Percentiles rank a stretch among this genome's conserved stretches.
Conservation (phyloP, 2,329 filamentous ascomycete species). For the Colletotrichum magnum region DNA sequence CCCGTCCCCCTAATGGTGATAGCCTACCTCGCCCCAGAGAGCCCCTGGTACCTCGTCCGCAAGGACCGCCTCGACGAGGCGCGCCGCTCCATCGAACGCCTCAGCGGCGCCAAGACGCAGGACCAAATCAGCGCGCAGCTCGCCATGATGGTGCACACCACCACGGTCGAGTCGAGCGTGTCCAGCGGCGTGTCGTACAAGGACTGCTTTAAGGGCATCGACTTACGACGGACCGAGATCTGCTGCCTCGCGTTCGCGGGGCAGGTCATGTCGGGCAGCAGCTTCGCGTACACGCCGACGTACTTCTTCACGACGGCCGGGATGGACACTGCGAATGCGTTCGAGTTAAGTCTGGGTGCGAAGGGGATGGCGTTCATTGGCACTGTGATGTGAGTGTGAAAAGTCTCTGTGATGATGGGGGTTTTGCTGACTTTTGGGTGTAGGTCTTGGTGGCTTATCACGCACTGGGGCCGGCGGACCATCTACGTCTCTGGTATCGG, state of each 20-base stretch:
- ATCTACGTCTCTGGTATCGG: conserved; percentile 58
- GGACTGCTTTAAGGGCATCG: conserved; percentile 62
- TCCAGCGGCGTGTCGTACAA: conserved; percentile 58
- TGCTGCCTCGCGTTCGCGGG: conserved; percentile 56
- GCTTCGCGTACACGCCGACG: conserved; percentile 57
- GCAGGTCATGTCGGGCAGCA: conserved; percentile 58
- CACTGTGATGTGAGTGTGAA: conserved; percentile 46
- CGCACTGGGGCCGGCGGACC: conserved; percentile 56
- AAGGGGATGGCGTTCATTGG: conserved; percentile 56
- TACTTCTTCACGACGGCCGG: conserved; percentile 64
- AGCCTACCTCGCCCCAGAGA: conserved; percentile 57
- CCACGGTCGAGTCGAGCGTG: conserved; percentile 57
- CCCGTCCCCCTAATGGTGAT: conserved; percentile 54
- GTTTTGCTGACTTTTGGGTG: conserved; percentile 56
- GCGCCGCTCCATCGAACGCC: conserved; percentile 48
- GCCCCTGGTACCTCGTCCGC: conserved; percentile 60
- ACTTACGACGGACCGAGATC: conserved; percentile 61
- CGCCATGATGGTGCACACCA: conserved; percentile 49
- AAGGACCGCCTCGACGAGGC: conserved; percentile 52
- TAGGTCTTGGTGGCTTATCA: conserved; percentile 60
- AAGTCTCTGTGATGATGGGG: conserved; percentile 17
- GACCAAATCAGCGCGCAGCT: conserved; percentile 39
- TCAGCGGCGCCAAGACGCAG: conserved; percentile 46
- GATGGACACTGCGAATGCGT: conserved; percentile 53
- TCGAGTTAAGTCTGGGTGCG: conserved; percentile 58